These are phyloP conservation scores for Adansonia grandidieri DNA, from an alignment of 441 rosid species.

Conservation along the genomic window DNA sequence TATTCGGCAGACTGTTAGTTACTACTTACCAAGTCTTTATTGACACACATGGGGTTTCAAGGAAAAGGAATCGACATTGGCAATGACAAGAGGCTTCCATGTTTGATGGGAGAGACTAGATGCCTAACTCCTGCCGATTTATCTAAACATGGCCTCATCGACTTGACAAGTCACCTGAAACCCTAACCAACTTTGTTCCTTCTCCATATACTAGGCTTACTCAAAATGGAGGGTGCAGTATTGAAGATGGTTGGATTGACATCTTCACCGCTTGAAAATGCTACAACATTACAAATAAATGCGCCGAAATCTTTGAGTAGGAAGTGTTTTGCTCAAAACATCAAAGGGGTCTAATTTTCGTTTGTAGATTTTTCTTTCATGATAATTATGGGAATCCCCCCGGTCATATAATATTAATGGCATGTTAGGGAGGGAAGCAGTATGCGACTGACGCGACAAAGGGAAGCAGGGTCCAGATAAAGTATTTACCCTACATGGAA, in stretches of 20 bases:
- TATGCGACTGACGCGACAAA: constrained; percentile 8
- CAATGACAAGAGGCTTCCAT: constrained; percentile 16
- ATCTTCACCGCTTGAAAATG: constrained; percentile 25
- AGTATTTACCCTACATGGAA: background rate
- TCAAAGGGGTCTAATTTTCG: background rate
- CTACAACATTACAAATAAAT: constrained; percentile 24
- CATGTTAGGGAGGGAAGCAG: constrained; percentile 21
- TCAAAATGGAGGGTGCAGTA: constrained; percentile 25
- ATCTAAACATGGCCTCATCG: constrained; percentile 23
- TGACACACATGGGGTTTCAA: background rate
- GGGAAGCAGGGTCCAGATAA: constrained; percentile 24
- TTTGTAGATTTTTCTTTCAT: background rate
- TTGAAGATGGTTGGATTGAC: constrained; percentile 25
- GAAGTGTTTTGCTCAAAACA: constrained; percentile 24
- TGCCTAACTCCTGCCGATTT: constrained; percentile 29
- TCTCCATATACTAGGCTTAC: constrained; percentile 28
- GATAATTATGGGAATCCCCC: background rate
- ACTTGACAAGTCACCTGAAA: constrained; percentile 35
- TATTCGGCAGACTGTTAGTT: background rate
- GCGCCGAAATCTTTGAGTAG: constrained; percentile 25
- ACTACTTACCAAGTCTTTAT: background rate
- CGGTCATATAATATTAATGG: constrained; percentile 8
- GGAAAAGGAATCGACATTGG: background rate
- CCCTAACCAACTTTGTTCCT: constrained; percentile 38
- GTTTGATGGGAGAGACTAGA: constrained; percentile 21